These are phyloP conservation scores for Populus hybrid DNA, from an alignment of 441 rosid genomes.

Conservation along the genomic window DNA sequence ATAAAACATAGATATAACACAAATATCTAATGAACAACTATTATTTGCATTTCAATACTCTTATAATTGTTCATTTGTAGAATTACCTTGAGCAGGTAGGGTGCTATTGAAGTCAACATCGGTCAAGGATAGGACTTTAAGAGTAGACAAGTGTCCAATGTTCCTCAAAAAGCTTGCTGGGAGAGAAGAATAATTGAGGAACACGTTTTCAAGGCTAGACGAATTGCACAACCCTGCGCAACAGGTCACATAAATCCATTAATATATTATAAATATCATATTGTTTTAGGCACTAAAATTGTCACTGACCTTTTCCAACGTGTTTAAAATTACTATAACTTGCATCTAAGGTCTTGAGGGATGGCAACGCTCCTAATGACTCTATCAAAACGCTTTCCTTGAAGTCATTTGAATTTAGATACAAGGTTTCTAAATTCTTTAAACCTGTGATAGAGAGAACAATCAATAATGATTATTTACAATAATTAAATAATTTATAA, in stretches of 20 bases:
- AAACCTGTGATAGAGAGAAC: no score
- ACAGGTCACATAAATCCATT: background rate
- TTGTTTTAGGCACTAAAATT: background rate
- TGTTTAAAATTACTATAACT: accelerated
- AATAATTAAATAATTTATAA: no score
- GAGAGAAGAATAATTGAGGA: no score
- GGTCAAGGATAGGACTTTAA: no score
- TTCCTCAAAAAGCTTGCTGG: background rate
- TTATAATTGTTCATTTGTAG: no score
- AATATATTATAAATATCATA: background rate
- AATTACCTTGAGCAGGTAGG: no score
- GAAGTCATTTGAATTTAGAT: accelerated
- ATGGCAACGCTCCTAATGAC: background rate
- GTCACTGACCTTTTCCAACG: background rate
- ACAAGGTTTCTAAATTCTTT: background rate
- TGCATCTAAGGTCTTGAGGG: background rate
- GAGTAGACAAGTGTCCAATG: no score
- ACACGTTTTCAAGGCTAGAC: background rate
- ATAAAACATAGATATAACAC: no score
- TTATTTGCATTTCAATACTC: no score
- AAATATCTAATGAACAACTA: no score
- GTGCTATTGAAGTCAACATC: no score
- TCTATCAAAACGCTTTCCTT: background rate
- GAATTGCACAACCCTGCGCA: background rate
- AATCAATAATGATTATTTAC: no score